These are phyloP conservation scores for Blepharisma stoltei DNA, from an alignment of 73 alveolate species.

Conservation along the genomic window DNA sequence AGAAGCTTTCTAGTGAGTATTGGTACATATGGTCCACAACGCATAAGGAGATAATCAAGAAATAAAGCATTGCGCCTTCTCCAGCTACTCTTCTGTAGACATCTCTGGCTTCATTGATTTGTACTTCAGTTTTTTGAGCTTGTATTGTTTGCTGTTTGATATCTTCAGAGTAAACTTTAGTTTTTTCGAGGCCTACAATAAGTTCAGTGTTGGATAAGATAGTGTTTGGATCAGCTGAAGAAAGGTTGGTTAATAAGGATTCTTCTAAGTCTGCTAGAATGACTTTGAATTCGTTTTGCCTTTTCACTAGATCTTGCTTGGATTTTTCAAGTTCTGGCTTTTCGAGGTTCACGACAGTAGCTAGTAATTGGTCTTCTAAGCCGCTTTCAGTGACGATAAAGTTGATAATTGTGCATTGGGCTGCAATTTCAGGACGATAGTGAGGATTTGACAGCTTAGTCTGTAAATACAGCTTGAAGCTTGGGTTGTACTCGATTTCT, in stretches of 20 bases:
- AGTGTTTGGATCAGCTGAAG: slow-evolving; percentile 99
- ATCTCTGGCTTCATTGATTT: slow-evolving; percentile 97
- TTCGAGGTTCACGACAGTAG: slow-evolving; percentile 96
- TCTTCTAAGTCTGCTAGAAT: slow-evolving; percentile 94
- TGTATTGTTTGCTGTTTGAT: slow-evolving; percentile 80
- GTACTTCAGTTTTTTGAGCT: slow-evolving; percentile 95
- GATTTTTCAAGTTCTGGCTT: slow-evolving; percentile 98
- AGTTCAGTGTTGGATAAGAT: slow-evolving; percentile 94
- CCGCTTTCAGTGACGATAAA: slow-evolving; percentile 99
- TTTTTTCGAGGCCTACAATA: slow-evolving; percentile 92
- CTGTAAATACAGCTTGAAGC: slow-evolving; percentile 94
- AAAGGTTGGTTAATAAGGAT: slow-evolving; percentile 89
- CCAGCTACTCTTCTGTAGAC: slow-evolving; percentile 99
- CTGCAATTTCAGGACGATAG: slow-evolving; percentile 99
- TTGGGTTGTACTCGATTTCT: slow-evolving; percentile 93
- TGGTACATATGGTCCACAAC: slow-evolving; percentile 99
- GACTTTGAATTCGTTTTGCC: slow-evolving; percentile 95
- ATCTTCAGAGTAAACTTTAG: slow-evolving; percentile 94
- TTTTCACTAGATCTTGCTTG: slow-evolving; percentile 95
- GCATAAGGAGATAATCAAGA: slow-evolving; percentile 95
- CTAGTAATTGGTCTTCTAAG: slow-evolving; percentile 98
- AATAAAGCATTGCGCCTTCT: slow-evolving; percentile 99
- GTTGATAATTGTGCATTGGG: slow-evolving; percentile 99
- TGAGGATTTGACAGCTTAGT: slow-evolving; percentile 99
- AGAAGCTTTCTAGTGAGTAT: slow-evolving; percentile 97